Percentiles rank a stretch among this genome's conserved stretches.
phyloP scores from a whole-genome alignment of 2,329 filamentous ascomycete genomes.

The Dichotomopilus funicola region DNA sequence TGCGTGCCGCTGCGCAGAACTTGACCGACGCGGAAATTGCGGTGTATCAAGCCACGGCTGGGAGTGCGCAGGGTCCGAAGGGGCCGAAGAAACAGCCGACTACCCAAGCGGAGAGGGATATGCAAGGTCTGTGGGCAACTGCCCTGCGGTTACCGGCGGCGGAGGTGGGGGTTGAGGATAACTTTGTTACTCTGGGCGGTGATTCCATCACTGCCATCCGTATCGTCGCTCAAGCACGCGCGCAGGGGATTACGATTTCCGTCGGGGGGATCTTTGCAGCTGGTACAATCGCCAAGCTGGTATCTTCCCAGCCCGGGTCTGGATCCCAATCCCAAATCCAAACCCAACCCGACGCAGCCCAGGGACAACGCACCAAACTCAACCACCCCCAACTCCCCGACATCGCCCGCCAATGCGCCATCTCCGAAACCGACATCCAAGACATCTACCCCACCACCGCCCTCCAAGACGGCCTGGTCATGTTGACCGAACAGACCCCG shows the following conservation, averaged over 20 bases:
- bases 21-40: slow-evolving; percentile 37
- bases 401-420: slow-evolving; percentile 27
- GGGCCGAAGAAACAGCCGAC: slow-evolving; percentile 8
- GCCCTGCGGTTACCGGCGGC: slow-evolving; percentile 28
- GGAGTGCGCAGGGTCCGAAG: background rate
- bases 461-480: slow-evolving; percentile 48
- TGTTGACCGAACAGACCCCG: slow-evolving; percentile 41
- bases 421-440: slow-evolving; percentile 33
- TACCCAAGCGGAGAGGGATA: slow-evolving; percentile 11
- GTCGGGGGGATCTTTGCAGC: slow-evolving; percentile 27
- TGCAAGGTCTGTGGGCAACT: slow-evolving; percentile 5
- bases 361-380: slow-evolving; percentile 20
- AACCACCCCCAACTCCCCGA: slow-evolving; percentile 15
- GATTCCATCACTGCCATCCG: slow-evolving; percentile 45
- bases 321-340: background rate
- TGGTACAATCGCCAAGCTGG: slow-evolving; percentile 24
- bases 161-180: slow-evolving; percentile 35
- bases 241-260: slow-evolving; percentile 28
- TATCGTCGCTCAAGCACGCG: slow-evolving; percentile 35
- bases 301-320: background rate
- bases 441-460: slow-evolving; percentile 49
- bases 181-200: slow-evolving; percentile 44
- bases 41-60: background rate
- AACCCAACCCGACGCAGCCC: slow-evolving; percentile 19
- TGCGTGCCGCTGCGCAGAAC: slow-evolving; percentile 38